phyloP scores from a whole-genome alignment of 768 basidiomycete species.

The Mycena alexandri region DNA sequence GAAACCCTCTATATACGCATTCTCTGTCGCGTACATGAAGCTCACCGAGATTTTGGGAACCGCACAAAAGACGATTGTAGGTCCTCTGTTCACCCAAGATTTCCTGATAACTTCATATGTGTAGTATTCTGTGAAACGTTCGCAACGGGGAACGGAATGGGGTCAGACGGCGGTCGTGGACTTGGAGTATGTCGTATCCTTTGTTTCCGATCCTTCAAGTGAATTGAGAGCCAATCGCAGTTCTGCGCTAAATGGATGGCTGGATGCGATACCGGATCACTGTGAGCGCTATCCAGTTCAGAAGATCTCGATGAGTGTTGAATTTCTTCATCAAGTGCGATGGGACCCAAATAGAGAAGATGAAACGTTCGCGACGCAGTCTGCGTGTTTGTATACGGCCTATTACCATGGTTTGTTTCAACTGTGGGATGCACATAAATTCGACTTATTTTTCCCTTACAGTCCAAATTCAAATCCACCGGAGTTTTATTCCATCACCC shows the following conservation, averaged over 20 bases:
- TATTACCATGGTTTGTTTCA: constrained; percentile 54
- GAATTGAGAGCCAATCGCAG: constrained; percentile 40
- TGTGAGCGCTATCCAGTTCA: constrained; percentile 38
- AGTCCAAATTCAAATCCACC: constrained; percentile 68
- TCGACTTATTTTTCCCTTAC: not conserved
- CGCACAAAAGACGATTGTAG: constrained; percentile 64
- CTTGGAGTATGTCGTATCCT: constrained; percentile 48
- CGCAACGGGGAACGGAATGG: constrained; percentile 45
- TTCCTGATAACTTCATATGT: not conserved
- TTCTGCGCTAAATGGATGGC: constrained; percentile 64
- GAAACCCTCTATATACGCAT: constrained; percentile 56
- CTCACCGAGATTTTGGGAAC: constrained; percentile 63
- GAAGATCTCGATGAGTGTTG: not conserved
- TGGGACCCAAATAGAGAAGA: constrained; percentile 61
- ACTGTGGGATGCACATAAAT: not conserved
- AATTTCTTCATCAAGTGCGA: constrained; percentile 48
- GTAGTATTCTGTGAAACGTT: constrained; percentile 28
- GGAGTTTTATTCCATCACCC: constrained; percentile 71
- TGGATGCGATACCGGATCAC: constrained; percentile 61
- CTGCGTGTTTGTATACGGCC: constrained; percentile 59
- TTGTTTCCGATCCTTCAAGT: not conserved
- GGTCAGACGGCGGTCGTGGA: constrained; percentile 60
- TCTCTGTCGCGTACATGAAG: constrained; percentile 57
- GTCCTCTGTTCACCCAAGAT: constrained; percentile 34
- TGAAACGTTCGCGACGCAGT: constrained; percentile 59